Base-by-base conservation (phyloP, 768 basidiomycete genomes). In the Mycena alexandri region DNA sequence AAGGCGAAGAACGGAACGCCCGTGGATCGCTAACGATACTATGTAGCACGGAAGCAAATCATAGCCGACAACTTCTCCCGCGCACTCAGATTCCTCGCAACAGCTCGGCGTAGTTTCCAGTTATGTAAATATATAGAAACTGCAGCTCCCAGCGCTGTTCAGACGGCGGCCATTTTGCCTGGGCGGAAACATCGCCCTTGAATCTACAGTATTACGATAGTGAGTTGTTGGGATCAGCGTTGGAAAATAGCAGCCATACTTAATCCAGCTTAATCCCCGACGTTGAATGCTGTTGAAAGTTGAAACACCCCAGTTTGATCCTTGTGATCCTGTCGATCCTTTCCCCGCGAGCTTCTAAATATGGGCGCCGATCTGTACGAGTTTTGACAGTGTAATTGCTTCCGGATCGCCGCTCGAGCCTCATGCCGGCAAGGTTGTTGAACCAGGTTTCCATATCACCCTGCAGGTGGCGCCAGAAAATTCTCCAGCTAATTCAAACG, bases 301-400 rank as follows among this genome's bases (percentile, higher is more conserved):
- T n/a, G n/a, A n/a, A n/a, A n/a, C n/a, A n/a, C n/a, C n/a, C 19
- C 43, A 44, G 46, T 47, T 47, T 47, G 46, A 47, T 47, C 46
- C 5, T 24, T 22, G 46, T 47, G 46, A 47, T 46, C 44, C 44
- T 46, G 44, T 46, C 44, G 44, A 47, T 47, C 46, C 46, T 47
- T 24, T 47, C 46, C n/a, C 8, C 21, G n/a, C 10, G 10, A 47
- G 11, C 21, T 24, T 47, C 46, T 47, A 47, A 47, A 24, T 22
- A 47, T 47, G 21, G 21, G 46, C 46, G 46, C 46, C 46, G 24
- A 47, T 47, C 46, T 47, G 10, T 47, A 47, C 46, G 46, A 17
- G 21, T 47, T 47, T 47, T 47, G 46, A 47, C 46, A 47, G 46
- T 24, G 46, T 47, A 47, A 47, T 47, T 47, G 46, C 46, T 47